Conservation (phyloP, 768 basidiomycete species). For the Termitomyces titanicus region DNA sequence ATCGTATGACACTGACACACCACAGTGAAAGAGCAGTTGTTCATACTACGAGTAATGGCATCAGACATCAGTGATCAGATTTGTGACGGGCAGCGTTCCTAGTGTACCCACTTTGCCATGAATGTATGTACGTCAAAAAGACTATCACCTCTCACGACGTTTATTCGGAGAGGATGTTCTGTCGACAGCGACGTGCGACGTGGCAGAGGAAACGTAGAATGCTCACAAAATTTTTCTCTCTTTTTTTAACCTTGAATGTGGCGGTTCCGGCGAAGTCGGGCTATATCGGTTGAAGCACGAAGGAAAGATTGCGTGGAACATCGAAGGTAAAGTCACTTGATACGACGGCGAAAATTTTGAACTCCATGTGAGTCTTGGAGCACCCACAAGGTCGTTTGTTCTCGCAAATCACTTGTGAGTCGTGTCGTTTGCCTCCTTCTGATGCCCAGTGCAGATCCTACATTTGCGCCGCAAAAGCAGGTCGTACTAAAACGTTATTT, state of each 20-base stretch:
- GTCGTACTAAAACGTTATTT: background rate
- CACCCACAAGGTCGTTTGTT: background rate
- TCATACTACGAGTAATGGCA: too few species aligned
- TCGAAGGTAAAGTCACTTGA: background rate
- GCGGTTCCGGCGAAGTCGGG: constrained; percentile 7
- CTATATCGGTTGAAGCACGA: background rate
- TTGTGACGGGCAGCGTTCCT: constrained; percentile 6
- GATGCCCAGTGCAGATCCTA: background rate
- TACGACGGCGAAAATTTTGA: background rate
- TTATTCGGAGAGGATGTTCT: background rate
- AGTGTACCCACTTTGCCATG: background rate
- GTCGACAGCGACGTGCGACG: background rate
- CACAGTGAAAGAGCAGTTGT: background rate
- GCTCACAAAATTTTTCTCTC: background rate
- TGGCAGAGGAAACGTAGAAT: background rate
- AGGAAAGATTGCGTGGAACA: background rate
- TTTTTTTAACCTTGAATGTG: background rate
- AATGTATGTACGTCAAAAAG: background rate
- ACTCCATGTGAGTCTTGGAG: background rate
- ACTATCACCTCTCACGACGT: background rate
- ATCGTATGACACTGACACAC: too few species aligned
- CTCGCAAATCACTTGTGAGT: too few species aligned
- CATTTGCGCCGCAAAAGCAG: constrained; percentile 4
- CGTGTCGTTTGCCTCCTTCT: background rate
- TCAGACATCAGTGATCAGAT: constrained; percentile 14